Base-by-base conservation (phyloP, 2,329 filamentous ascomycete genomes). In the Penicillium sp. region DNA sequence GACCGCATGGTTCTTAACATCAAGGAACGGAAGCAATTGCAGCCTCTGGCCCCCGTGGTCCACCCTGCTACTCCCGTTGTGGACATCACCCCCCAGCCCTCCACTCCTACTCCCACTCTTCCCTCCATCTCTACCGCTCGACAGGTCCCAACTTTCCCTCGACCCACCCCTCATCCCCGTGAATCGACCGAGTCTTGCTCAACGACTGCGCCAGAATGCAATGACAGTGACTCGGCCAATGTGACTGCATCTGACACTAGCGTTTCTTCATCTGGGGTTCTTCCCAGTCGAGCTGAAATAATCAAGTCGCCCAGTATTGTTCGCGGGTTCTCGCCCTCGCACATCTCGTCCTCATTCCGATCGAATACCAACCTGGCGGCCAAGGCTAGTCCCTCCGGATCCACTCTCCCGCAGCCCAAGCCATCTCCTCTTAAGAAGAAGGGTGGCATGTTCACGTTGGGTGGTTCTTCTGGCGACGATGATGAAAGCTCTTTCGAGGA, bases 1-100 rank as follows among this genome's bases (percentile, higher is more conserved):
- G 92, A 96, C 77, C 96, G 96, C 80, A 96, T 98, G 85, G 91
- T 97, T 43, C 87, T 90, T 57, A 92, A 89, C 40, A 97, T 97
- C 73, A 91, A 96, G 76, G 89, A 95, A 77, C 92, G 91, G 77
- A 87, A 87, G 75, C 83, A 84, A 47, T 81, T 94, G 22, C 81
- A 85, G 69, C 85, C 85, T 4, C 75, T 86, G 39, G 75, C 81
- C 31, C 52, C 75, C 76, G 56, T 81, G 72, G 61, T 75, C 68
- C 66, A 77, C 69, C 70, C 78, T 55, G 61, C 75, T 24, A 70
- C 75, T 33, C 67, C 73, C 14, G 69, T 76, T 9, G 69, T 78
- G 54, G 77, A 80, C 60, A 75, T 76, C 22, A 80, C 79, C 14
- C 77, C 79, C 16, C 76, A 73, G 50, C 75, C 77, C 10, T 74